phyloP scores from a whole-genome alignment of 306 rosid species.

The Senna tora region DNA sequence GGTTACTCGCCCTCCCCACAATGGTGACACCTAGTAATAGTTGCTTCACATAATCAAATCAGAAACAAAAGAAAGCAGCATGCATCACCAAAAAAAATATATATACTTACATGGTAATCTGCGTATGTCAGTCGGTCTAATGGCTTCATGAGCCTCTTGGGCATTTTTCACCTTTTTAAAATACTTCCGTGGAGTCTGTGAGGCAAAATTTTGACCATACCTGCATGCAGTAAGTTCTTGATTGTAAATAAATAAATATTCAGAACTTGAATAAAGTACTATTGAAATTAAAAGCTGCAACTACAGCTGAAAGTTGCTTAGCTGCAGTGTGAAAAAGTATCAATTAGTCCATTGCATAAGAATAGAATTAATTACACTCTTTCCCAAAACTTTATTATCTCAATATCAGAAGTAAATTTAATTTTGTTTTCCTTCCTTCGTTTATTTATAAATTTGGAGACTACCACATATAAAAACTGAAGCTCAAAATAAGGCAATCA shows the following conservation, averaged over 20 bases:
- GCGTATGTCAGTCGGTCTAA: constrained; percentile 88
- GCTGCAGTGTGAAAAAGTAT: background rate
- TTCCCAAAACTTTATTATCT: constrained; percentile 4
- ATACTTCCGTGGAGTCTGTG: constrained; percentile 66
- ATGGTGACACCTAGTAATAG: background rate
- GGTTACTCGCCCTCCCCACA: no score
- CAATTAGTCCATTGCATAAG: background rate
- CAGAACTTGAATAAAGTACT: constrained; percentile 16
- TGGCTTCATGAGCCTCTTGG: constrained; percentile 99
- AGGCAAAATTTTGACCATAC: constrained; percentile 74
- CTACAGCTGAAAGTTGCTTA: background rate
- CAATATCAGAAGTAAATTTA: background rate
- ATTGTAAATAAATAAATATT: constrained; percentile 21
- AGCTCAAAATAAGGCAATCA: no score
- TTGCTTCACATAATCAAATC: constrained; percentile 26
- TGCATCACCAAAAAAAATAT: constrained; percentile 6
- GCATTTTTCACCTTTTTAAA: constrained; percentile 98
- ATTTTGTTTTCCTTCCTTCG: background rate
- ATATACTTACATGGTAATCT: constrained; percentile 74
- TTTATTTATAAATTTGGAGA: no score
- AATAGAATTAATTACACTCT: constrained; percentile 27
- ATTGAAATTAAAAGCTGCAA: constrained; percentile 26
- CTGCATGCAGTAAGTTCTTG: constrained; percentile 54
- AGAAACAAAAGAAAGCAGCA: constrained; percentile 25
- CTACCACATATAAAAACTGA: no score